Evolutionary conservation across 2,329 filamentous ascomycete genomes (phyloP), one percentile per base, ranked within the genome.

Genomic region (Ophiostoma sp.): DNA sequence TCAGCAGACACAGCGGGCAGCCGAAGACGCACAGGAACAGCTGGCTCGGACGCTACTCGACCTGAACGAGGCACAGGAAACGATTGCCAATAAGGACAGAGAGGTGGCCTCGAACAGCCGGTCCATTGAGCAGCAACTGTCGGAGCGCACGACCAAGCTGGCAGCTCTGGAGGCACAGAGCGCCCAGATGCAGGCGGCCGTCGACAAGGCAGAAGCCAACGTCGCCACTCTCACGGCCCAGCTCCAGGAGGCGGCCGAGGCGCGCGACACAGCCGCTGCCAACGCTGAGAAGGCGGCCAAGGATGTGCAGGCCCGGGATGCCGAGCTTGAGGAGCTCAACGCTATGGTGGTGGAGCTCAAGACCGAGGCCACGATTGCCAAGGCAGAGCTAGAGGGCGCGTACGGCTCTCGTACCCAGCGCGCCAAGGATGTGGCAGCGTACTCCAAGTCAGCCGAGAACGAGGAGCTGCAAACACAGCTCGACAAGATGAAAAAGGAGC

Each of bases 311-410:
- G 82, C 83, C 75, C 86, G 85, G 80, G 85, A 88, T 71, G 82
- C 84, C 64, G 85, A 88, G 75, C 78, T 87, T 48, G 86, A 88
- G 69, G 80, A 82, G 72, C 81, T 87, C 71, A 87, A 86, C 79
- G 82, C 84, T 78, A 84, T 85, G 78, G 79, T 89, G 72, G 85
- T 87, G 45, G 87, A 89, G 80, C 83, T 88, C 78, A 90, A 90
- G 84, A 89, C 87, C 71, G 88, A 90, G 77, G 83, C 89, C 74
- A 89, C 88, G 63, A 85, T 90, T 77, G 86, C 87, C 69, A 86
- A 87, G 78, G 88, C 88, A 22, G 88, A 90, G 80, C 84, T 90
- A 39, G 88, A 90, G 75, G 87, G 87, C 73, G 88, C 88, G 33
- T 89, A 90, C 78, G 88, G 88, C 73, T 85, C 86, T 73, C 85